A percentile compares a stretch with the other conserved stretches of the same genome.
Conservation (phyloP, 2,329 filamentous ascomycete species). For the Cordyceps pruinosa region DNA sequence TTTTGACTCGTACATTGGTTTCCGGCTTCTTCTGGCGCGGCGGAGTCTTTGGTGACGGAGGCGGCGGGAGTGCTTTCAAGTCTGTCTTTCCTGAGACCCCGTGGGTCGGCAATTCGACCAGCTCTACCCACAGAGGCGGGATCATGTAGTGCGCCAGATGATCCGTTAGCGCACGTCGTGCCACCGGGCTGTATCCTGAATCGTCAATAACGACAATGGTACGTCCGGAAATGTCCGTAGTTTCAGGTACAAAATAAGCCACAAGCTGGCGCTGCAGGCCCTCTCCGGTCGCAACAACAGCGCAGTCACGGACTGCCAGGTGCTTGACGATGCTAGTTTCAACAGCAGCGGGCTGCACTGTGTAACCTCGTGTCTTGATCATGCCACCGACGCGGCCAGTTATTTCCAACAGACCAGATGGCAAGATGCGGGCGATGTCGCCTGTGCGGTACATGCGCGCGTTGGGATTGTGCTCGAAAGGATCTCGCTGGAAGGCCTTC, state of each 20-base stretch:
- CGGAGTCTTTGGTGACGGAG: slow-evolving; percentile 45
- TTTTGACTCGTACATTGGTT: slow-evolving; percentile 56
- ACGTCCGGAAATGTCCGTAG: slow-evolving; percentile 49
- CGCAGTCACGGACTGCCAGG: slow-evolving; percentile 64
- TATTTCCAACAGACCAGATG: slow-evolving; percentile 65
- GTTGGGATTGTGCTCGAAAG: slow-evolving; percentile 51
- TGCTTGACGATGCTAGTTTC: slow-evolving; percentile 65
- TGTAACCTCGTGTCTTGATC: slow-evolving; percentile 77
- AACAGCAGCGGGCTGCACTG: slow-evolving; percentile 69
- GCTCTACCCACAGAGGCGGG: slow-evolving; percentile 67
- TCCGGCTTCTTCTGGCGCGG: slow-evolving; percentile 35
- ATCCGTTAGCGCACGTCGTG: slow-evolving; percentile 56
- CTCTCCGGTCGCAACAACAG: slow-evolving; percentile 67
- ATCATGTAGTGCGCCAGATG: slow-evolving; percentile 80
- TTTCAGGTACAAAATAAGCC: slow-evolving; percentile 67
- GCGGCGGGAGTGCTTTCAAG: slow-evolving; percentile 62
- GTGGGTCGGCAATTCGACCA: slow-evolving; percentile 65
- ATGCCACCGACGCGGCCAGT: slow-evolving; percentile 70
- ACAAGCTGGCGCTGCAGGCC: slow-evolving; percentile 69
- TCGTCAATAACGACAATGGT: slow-evolving; percentile 60
- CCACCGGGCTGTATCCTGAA: slow-evolving; percentile 62
- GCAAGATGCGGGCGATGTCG: slow-evolving; percentile 60
- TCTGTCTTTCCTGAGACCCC: slow-evolving; percentile 75
- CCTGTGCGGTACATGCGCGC: slow-evolving; percentile 70
- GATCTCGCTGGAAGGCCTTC: slow-evolving; percentile 61